A percentile compares a stretch with the other conserved stretches of the same genome.
Conservation (phyloP, 1,284 basidiomycete species). For the Naganishia sp. region DNA sequence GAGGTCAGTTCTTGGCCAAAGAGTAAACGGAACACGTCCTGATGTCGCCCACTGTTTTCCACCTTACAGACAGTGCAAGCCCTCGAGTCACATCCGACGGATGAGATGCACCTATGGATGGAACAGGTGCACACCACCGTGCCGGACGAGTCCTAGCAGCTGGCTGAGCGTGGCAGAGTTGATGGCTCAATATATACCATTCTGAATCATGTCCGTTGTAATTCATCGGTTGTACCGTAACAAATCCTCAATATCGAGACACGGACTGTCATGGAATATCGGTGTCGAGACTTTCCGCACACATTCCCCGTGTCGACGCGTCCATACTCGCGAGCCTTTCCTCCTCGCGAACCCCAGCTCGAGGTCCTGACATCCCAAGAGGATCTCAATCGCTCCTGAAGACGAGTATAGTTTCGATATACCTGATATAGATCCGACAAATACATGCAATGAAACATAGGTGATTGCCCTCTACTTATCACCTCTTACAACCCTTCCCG, state of each 20-base stretch:
- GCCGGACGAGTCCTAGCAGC: constrained; percentile 11
- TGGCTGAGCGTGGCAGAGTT: background rate
- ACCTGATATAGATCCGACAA: constrained; percentile 18
- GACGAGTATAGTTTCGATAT: background rate
- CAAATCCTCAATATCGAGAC: background rate
- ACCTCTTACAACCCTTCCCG: constrained; percentile 14
- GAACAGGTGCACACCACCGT: constrained; percentile 37
- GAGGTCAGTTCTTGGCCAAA: constrained; percentile 34
- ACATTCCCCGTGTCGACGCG: no score
- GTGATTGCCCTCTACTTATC: background rate
- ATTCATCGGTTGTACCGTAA: background rate
- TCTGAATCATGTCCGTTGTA: background rate
- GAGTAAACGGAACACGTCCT: no score
- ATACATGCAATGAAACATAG: constrained; percentile 6
- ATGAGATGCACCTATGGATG: constrained; percentile 50
- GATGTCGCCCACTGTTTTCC: background rate
- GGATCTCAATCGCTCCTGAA: background rate
- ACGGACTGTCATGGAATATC: no score
- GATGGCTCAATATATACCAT: background rate
- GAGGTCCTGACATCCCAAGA: no score
- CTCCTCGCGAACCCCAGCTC: no score
- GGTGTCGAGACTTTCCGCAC: no score
- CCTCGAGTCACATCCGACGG: constrained; percentile 46
- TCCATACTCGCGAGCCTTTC: no score
- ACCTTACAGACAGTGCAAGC: constrained; percentile 45